A percentile compares a stretch with the other conserved stretches of the same genome.
Evolutionary conservation across 129 eudicot genomes (phyloP).

Genomic region (Lonicera japonica): DNA sequence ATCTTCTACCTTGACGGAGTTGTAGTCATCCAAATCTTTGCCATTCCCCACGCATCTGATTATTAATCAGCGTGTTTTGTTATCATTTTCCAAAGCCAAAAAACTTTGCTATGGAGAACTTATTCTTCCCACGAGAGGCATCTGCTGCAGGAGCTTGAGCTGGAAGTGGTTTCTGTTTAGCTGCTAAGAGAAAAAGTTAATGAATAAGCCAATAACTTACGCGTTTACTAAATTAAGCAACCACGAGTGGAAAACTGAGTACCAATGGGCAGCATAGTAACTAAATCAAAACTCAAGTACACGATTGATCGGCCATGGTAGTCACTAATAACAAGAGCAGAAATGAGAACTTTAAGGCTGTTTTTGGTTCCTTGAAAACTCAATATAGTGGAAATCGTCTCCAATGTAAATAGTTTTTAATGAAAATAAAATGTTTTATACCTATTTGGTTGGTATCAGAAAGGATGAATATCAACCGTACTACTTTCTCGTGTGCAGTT

Average conservation of each 20-base stretch:
- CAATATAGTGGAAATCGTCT: too few species aligned
- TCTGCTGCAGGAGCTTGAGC: constrained; percentile 35
- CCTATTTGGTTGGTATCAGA: too few species aligned
- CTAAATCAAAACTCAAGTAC: too few species aligned
- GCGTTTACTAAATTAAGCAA: background rate
- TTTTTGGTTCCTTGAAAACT: too few species aligned
- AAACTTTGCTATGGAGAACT: constrained; percentile 59
- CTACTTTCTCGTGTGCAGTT: too few species aligned
- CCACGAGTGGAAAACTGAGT: background rate
- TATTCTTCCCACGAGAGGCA: constrained; percentile 53
- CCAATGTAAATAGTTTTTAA: too few species aligned
- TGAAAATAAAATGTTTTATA: too few species aligned
- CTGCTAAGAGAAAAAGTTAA: constrained; percentile 25
- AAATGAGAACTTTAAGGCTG: too few species aligned
- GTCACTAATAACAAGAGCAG: too few species aligned
- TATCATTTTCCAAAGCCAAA: constrained; percentile 70
- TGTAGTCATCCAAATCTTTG: background rate
- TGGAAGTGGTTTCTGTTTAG: constrained; percentile 43
- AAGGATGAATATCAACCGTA: too few species aligned
- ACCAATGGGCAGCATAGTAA: background rate
- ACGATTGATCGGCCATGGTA: too few species aligned
- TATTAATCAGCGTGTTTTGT: constrained; percentile 9
- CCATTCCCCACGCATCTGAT: constrained; percentile 8
- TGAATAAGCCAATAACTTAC: background rate
- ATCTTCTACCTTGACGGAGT: background rate